These are phyloP conservation scores for Cryphonectria radicalis DNA, from an alignment of 2,329 filamentous ascomycete genomes.

Conservation along the genomic window DNA sequence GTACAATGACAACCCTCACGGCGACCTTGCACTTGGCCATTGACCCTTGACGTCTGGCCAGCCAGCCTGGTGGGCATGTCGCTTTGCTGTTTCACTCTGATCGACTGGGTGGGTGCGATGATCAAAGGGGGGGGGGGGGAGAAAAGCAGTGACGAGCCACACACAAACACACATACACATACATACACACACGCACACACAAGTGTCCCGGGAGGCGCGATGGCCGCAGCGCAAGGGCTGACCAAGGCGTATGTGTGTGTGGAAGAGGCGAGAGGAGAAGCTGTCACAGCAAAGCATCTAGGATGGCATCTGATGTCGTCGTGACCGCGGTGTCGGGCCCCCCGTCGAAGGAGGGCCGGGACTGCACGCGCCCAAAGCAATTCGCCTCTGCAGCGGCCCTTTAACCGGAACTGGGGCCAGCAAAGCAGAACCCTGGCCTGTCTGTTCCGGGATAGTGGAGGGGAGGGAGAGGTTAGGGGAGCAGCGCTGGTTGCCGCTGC, in stretches of 20 bases:
- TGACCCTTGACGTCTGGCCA: background rate
- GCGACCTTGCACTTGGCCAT: background rate
- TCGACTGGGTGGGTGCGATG: background rate
- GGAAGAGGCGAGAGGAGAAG: background rate
- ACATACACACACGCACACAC: background rate
- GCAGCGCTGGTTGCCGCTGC: background rate
- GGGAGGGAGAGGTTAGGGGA: background rate
- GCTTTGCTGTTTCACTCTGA: background rate
- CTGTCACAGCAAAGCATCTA: background rate
- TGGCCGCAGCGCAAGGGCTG: conserved; percentile 1
- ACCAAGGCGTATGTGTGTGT: no score
- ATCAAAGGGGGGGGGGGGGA: background rate
- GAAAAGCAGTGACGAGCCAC: background rate
- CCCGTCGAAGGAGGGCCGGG: conserved; percentile 13
- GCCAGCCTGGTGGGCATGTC: background rate
- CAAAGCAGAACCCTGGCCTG: conserved; percentile 3
- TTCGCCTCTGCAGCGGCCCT: conserved; percentile 20
- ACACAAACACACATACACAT: no score
- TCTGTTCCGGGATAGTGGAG: background rate
- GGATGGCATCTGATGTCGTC: background rate
- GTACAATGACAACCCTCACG: background rate
- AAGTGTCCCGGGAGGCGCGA: background rate
- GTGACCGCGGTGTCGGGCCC: conserved; percentile 11
- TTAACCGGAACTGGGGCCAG: conserved; percentile 21
- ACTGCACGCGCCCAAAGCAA: conserved; percentile 17